These are phyloP conservation scores for Moniliophthora roreri DNA, from an alignment of 1,284 basidiomycete genomes.

Conservation along the genomic window DNA sequence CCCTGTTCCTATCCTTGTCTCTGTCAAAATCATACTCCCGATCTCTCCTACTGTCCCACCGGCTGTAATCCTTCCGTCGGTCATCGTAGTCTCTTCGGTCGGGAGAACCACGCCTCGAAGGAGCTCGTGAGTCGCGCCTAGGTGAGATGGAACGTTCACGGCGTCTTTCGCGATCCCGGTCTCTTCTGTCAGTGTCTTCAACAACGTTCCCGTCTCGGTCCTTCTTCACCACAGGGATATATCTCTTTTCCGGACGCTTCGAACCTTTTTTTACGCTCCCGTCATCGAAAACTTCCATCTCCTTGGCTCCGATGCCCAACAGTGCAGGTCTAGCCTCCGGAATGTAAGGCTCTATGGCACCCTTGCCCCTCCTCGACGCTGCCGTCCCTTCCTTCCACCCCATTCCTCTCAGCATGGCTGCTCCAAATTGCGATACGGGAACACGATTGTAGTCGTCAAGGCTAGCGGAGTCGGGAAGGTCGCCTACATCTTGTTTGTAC, in stretches of 20 bases:
- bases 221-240: conserved; percentile 73
- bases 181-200: conserved; percentile 10
- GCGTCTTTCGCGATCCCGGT: conserved; percentile 23
- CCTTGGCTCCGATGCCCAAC: conserved; percentile 90
- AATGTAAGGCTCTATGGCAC: conserved; percentile 73
- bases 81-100: conserved; percentile 25
- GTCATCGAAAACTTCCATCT: conserved; percentile 67
- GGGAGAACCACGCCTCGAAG: conserved; percentile 34
- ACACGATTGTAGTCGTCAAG: conserved; percentile 89
- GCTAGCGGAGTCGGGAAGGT: conserved; percentile 74
- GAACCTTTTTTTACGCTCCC: conserved; percentile 51
- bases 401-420: conserved; percentile 94
- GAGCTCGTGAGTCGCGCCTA: conserved; percentile 23
- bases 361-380: conserved; percentile 60
- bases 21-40: conserved; percentile 15
- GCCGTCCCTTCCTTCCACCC: conserved; percentile 89
- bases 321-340: conserved; percentile 81
- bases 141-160: conserved; percentile 22
- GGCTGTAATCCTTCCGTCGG: conserved; percentile 19
- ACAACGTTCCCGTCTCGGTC: conserved; percentile 39
- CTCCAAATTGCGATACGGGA: conserved; percentile 92
- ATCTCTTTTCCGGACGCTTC: conserved; percentile 63
- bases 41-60: conserved; percentile 26
- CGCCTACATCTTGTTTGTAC: conserved; percentile 75
- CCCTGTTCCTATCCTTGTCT: conserved; percentile 13